Conservation (phyloP, 306 rosid genomes). For the Trichosanthes cucumerina region DNA sequence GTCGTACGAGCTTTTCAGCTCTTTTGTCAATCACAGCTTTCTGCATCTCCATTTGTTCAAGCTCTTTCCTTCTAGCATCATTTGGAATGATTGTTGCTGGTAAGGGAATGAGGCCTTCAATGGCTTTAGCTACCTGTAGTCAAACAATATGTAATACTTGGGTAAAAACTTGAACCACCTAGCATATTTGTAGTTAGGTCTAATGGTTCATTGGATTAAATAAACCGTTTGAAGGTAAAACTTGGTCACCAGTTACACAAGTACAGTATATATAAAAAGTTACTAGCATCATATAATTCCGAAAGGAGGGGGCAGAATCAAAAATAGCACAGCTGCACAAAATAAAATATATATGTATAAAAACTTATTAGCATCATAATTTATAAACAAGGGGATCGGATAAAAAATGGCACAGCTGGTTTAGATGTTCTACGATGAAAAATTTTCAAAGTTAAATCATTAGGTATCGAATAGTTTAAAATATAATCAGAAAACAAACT, state of each 20-base stretch:
- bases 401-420: neutral
- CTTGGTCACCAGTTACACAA: neutral
- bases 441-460: neutral
- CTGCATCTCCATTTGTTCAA: slow-evolving; percentile 40
- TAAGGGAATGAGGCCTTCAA: slow-evolving; percentile 24
- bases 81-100: slow-evolving; percentile 23
- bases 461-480: neutral
- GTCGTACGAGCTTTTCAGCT: slow-evolving; percentile 29
- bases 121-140: slow-evolving; percentile 45
- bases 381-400: neutral
- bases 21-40: slow-evolving; percentile 30
- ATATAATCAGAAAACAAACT: neutral
- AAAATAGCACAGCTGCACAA: neutral
- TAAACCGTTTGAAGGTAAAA: neutral
- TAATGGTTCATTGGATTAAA: neutral
- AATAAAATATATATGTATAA: neutral
- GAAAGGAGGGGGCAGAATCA: neutral
- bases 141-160: slow-evolving; percentile 9
- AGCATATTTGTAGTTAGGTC: neutral
- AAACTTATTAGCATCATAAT: neutral
- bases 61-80: slow-evolving; percentile 21
- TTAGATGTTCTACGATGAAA: neutral
- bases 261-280: neutral
- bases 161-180: slow-evolving; percentile 9
- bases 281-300: neutral